phyloP scores from a whole-genome alignment of 1,284 basidiomycete genomes.

The Uromyces viciae-fabae region DNA sequence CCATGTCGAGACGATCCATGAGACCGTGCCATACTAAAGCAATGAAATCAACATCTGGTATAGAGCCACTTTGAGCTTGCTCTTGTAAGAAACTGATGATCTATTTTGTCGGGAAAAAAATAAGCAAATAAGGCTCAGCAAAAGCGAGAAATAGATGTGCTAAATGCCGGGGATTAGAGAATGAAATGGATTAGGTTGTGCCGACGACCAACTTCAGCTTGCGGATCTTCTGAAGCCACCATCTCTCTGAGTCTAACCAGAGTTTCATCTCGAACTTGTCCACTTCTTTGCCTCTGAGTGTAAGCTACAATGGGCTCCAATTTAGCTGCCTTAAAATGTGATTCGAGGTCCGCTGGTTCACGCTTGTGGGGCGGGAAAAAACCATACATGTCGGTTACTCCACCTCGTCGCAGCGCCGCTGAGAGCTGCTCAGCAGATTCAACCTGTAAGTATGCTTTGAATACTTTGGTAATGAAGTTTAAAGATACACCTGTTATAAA shows the following conservation, averaged over 20 bases:
- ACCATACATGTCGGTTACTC: conserved; percentile 75
- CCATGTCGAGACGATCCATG: conserved; percentile 80
- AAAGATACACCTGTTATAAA: conserved; percentile 63
- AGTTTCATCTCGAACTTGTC: conserved; percentile 57
- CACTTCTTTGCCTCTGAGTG: conserved; percentile 48
- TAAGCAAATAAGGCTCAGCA: neutral
- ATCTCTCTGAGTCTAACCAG: conserved; percentile 64
- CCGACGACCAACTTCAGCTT: conserved; percentile 59
- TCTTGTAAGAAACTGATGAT: conserved; percentile 70
- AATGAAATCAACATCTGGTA: conserved; percentile 77
- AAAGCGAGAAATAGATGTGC: neutral
- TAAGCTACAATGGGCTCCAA: conserved; percentile 46
- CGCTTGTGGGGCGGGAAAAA: conserved; percentile 84
- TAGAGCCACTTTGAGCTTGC: conserved; percentile 57
- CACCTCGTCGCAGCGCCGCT: conserved; percentile 70
- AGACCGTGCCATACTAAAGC: conserved; percentile 86
- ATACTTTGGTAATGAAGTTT: conserved; percentile 71
- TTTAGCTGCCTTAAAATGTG: conserved; percentile 71
- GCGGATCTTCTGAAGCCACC: conserved; percentile 64
- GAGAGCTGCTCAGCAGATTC: conserved; percentile 61
- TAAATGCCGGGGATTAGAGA: no score
- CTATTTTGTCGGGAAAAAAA: conserved; percentile 57
- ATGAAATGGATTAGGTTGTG: no score
- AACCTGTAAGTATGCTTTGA: conserved; percentile 70
- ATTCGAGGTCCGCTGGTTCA: conserved; percentile 68